These are phyloP conservation scores for Sporobolomyces pararoseus DNA, from an alignment of 768 basidiomycete genomes.

Conservation along the genomic window DNA sequence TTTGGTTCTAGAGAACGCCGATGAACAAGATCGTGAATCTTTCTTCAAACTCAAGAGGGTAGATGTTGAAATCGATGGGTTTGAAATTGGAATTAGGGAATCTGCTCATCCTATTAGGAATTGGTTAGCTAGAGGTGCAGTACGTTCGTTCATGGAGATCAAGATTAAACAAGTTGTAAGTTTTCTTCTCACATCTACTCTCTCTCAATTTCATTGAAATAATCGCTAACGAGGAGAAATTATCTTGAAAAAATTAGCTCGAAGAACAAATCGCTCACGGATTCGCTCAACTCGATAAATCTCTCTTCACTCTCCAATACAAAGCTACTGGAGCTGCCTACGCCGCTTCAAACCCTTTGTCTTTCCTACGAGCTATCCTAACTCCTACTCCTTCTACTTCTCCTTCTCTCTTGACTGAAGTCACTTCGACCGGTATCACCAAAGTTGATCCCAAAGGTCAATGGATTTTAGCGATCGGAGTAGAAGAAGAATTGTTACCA, in stretches of 20 bases:
- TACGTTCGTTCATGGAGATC: constrained; percentile 25
- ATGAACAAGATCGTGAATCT: constrained; percentile 50
- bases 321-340: constrained; percentile 42
- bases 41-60: constrained; percentile 52
- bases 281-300: constrained; percentile 46
- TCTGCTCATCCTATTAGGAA: constrained; percentile 27
- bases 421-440: constrained; percentile 49
- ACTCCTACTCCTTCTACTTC: constrained; percentile 3
- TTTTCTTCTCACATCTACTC: neutral
- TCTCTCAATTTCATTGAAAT: neutral
- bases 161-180: constrained; percentile 33
- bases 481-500: constrained; percentile 49
- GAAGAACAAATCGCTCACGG: constrained; percentile 34
- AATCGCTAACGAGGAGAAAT: neutral
- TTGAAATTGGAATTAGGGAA: constrained; percentile 25
- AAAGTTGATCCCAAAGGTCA: constrained; percentile 51
- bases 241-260: constrained; percentile 8
- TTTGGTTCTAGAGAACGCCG: constrained; percentile 51
- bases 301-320: constrained; percentile 44
- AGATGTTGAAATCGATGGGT: constrained; percentile 31
- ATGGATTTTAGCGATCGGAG: constrained; percentile 51
- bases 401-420: constrained; percentile 18
- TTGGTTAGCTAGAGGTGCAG: constrained; percentile 27
- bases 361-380: constrained; percentile 38
- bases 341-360: constrained; percentile 37